Base-by-base conservation (phyloP, 768 basidiomycete species). In the Leccinum imitatum region DNA sequence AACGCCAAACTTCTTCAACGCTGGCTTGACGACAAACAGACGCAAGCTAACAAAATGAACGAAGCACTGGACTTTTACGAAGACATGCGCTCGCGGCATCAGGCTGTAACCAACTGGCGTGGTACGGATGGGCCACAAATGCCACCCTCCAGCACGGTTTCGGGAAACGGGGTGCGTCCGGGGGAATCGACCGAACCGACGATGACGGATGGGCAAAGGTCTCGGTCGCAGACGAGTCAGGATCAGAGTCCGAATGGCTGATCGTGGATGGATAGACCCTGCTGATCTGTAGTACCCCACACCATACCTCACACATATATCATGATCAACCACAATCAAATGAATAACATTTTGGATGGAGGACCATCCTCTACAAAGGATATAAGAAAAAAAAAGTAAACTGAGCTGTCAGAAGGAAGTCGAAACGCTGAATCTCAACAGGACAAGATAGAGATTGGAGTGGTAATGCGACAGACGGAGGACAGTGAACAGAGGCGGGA, bases 1-100 rank as follows among this genome's bases (percentile, higher is more conserved):
- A 99, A 99, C 67, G 95, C 95, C 25, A 90, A 93, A 68, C 84
- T 99, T 27, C 81, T 98, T 1, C 94, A 97, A 72, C 89, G 96
- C 17, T 99, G 97, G 96, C 81, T 98, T 9, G 97, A 98, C 68
- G 88, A 90, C 64, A 97, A 97, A 76, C 93, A 97, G 71, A 77
- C 81, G 13, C 95, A 95, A 68, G 96, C 90, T 9, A 93, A 95
- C 74, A 87, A 87, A 76, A 91, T 99, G 91, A 98, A 98, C 75
- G 91, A 91, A 67, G 93, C 90, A 14, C 93, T 93, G 71, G 82
- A 90, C 58, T 91, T 92, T 72, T 94, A 94, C 68, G 91, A 94
- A 72, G 87, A 89, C 65, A 87, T 93, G 87, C 87, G 87, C 58
- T 86, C 89, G 35, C 83, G 82, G 61, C 86, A 87, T 67, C 82